These are phyloP conservation scores for Lunularia cruciata DNA, from an alignment of 225 moss, liverwort and hornwort genomes.

Conservation along the genomic window DNA sequence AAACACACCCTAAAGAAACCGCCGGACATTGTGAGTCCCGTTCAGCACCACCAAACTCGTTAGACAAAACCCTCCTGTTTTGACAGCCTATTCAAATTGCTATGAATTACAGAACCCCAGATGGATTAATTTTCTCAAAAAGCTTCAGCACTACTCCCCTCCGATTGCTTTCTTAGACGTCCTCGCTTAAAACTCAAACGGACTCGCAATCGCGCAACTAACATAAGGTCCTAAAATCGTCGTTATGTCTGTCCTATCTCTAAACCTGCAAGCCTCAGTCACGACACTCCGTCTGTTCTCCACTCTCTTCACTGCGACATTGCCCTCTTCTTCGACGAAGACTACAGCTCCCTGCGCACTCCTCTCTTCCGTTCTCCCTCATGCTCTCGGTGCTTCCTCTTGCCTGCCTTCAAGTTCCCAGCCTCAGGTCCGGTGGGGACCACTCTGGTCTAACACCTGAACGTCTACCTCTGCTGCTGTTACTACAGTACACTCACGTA, in stretches of 20 bases:
- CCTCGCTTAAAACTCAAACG: not conserved
- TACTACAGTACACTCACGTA: no score
- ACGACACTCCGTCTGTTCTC: no score
- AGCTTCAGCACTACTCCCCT: not conserved
- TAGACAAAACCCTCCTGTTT: not conserved
- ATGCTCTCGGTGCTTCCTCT: not conserved
- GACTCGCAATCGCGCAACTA: no score
- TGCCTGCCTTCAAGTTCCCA: constrained; percentile 7
- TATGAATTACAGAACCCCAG: not conserved
- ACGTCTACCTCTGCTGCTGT: no score
- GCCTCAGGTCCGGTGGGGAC: not conserved
- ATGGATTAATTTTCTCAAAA: not conserved
- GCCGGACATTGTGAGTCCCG: constrained; percentile 75
- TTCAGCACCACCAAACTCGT: constrained; percentile 12
- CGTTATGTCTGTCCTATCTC: not conserved
- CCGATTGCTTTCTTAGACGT: not conserved
- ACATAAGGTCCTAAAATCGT: no score
- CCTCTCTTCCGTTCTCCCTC: not conserved
- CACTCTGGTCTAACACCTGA: no score
- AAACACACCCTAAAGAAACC: constrained; percentile 97
- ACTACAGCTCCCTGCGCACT: not conserved
- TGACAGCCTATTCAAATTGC: not conserved
- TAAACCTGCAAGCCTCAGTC: not conserved
- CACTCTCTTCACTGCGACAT: not conserved
- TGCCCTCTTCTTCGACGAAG: not conserved